Base-by-base conservation (phyloP, 2,329 filamentous ascomycete species). In the Botryotinia calthae region DNA sequence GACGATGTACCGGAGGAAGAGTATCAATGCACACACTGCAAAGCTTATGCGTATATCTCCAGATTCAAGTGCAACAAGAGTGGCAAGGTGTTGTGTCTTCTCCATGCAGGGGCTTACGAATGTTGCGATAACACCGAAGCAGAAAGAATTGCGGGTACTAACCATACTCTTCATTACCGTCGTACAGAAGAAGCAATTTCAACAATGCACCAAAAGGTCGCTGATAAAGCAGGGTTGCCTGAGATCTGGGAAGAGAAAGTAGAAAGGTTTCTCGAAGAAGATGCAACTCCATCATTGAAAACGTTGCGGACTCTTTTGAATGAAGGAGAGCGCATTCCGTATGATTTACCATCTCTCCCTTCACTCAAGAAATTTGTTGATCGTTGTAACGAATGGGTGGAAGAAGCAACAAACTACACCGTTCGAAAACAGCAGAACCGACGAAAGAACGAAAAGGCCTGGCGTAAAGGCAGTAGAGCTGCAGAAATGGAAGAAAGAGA, bases 401-500 rank as follows among this genome's bases (percentile, higher is more conserved):
- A 98, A 79, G 95, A 98, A 84, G 96, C 96, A 76, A 96, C 93
- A 79, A 95, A 93, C 81, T 99, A 97, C 85, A 97, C 95, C 79
- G 95, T 96, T 73, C 93, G 96, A 78, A 99, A 99, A 84, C 95
- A 98, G 84, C 95, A 98, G 83, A 97, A 97, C 80, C 92, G 96
- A 75, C 93, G 95, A 75, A 98, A 98, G 83, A 97, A 92, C 82
- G 95, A 98, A 79, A 96, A 94, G 80, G 89, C 88, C 62, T 96
- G 92, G 89, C 92, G 94, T 76, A 91, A 89, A 79, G 88, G 90
- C 72, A 88, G 88, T 68, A 95, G 92, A 82, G 91, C 90, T 69
- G 89, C 92, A 68, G 95, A 98, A 79, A 87, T 92, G 78, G 96
- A 97, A 82, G 93, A 98, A 80, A 88, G 89, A 75, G 91, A 93